These are phyloP conservation scores for Hippophae tibetana DNA, from an alignment of 306 rosid species.

Conservation along the genomic window DNA sequence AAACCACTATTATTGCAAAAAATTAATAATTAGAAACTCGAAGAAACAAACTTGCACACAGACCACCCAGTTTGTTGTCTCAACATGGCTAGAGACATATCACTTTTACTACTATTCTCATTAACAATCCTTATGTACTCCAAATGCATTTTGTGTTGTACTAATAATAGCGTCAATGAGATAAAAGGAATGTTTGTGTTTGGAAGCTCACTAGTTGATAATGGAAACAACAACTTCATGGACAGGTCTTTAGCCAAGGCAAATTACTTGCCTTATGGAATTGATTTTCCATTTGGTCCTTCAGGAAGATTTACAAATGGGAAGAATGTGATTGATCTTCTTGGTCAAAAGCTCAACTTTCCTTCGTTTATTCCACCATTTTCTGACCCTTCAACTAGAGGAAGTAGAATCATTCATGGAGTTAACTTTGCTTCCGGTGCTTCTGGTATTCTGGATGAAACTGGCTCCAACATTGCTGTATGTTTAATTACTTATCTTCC, in stretches of 20 bases:
- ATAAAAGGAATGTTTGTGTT: constrained; percentile 41
- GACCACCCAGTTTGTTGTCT: too few species aligned
- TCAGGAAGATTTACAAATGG: constrained; percentile 49
- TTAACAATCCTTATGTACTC: too few species aligned
- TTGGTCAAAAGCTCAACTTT: constrained; percentile 25
- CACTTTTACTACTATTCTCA: too few species aligned
- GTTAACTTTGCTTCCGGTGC: constrained; percentile 43
- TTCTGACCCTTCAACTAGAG: constrained; percentile 29
- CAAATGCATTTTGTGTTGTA: neutral
- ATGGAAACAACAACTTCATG: constrained; percentile 43
- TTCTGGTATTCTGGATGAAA: constrained; percentile 41
- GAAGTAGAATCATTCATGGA: constrained; percentile 28
- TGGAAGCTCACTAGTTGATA: constrained; percentile 47
- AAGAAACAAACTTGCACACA: too few species aligned
- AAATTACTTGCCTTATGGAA: constrained; percentile 36
- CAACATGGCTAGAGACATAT: too few species aligned
- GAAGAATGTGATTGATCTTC: constrained; percentile 35
- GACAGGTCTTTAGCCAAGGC: constrained; percentile 30
- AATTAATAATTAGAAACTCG: too few species aligned
- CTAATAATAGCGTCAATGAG: neutral
- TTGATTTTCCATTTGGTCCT: constrained; percentile 37
- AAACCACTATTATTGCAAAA: too few species aligned
- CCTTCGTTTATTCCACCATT: constrained; percentile 32
- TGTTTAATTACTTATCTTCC: neutral
- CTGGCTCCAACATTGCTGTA: constrained; percentile 15